Conservation (phyloP, 495 filamentous ascomycete species). For the Neurospora sp. region DNA sequence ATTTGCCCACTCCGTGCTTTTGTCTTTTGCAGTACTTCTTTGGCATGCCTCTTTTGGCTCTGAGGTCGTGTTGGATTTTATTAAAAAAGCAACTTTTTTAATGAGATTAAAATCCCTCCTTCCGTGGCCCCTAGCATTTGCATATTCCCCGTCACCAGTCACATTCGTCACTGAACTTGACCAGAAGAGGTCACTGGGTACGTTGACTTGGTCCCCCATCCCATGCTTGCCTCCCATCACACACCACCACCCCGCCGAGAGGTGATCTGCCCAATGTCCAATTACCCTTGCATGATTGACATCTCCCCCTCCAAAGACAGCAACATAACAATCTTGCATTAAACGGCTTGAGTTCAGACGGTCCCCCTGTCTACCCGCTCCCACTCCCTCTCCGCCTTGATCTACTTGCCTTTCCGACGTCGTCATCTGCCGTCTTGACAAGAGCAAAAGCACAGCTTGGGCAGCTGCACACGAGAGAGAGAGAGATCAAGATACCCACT, state of each 20-base stretch:
- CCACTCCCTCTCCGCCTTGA: conserved; percentile 1
- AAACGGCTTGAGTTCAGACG: conserved; percentile 13
- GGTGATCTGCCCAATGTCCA: conserved; percentile 8
- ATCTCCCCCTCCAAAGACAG: conserved; percentile 16
- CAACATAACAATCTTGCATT: conserved; percentile 16
- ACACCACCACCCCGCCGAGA: conserved; percentile 10
- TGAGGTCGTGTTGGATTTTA: not conserved
- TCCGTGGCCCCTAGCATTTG: not conserved
- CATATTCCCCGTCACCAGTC: not conserved
- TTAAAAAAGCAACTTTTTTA: not conserved
- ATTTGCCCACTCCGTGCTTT: conserved; percentile 8
- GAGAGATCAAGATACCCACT: not conserved
- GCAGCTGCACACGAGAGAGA: not conserved
- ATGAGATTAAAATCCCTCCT: not conserved
- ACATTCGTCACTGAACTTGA: not conserved
- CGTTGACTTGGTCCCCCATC: not conserved
- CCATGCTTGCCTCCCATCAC: conserved; percentile 15
- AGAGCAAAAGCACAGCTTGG: conserved; percentile 5
- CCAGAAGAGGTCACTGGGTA: not conserved
- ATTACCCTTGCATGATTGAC: conserved; percentile 28
- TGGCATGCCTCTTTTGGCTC: not conserved
- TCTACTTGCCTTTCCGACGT: conserved; percentile 1
- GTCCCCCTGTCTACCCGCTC: conserved; percentile 11
- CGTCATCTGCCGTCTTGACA: conserved; percentile 8
- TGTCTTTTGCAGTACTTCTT: conserved; percentile 5